phyloP scores from a whole-genome alignment of 2,329 filamentous ascomycete species.

The Pseudogymnoascus sp. region DNA sequence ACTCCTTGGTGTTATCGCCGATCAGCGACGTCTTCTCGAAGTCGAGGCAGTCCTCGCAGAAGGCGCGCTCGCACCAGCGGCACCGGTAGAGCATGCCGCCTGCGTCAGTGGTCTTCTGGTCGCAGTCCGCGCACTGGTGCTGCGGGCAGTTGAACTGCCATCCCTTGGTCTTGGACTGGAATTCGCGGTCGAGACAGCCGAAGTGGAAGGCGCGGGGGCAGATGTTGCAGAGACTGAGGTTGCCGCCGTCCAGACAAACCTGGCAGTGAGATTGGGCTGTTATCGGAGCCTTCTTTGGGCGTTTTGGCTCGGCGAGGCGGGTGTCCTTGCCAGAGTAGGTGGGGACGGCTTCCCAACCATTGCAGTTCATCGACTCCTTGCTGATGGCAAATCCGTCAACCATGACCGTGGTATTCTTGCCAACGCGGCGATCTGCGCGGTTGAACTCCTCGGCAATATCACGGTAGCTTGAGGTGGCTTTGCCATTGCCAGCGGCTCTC shows the following conservation, averaged over 20 bases:
- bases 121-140: conserved; percentile 45
- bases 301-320: conserved; percentile 39
- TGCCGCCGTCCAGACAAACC: conserved; percentile 40
- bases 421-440: conserved; percentile 40
- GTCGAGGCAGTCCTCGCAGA: conserved; percentile 51
- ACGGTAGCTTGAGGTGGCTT: conserved; percentile 21
- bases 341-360: conserved; percentile 48
- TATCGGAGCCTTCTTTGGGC: conserved; percentile 39
- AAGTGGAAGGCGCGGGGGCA: conserved; percentile 49
- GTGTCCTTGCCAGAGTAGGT: conserved; percentile 48
- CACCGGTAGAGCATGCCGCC: conserved; percentile 40
- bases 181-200: conserved; percentile 37
- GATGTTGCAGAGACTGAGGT: conserved; percentile 38
- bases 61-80: conserved; percentile 45
- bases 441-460: conserved; percentile 32
- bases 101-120: conserved; percentile 38
- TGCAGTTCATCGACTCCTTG: conserved; percentile 46
- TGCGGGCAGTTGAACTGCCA: conserved; percentile 47
- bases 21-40: conserved; percentile 42
- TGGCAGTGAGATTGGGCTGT: conserved; percentile 44
- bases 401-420: conserved; percentile 50
- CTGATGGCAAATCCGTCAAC: conserved; percentile 46
- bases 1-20: conserved; percentile 43
- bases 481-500: conserved; percentile 23
- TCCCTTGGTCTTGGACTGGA: conserved; percentile 34